Conservation (phyloP, 2,329 filamentous ascomycete species). For the Metarhizium humberi region DNA sequence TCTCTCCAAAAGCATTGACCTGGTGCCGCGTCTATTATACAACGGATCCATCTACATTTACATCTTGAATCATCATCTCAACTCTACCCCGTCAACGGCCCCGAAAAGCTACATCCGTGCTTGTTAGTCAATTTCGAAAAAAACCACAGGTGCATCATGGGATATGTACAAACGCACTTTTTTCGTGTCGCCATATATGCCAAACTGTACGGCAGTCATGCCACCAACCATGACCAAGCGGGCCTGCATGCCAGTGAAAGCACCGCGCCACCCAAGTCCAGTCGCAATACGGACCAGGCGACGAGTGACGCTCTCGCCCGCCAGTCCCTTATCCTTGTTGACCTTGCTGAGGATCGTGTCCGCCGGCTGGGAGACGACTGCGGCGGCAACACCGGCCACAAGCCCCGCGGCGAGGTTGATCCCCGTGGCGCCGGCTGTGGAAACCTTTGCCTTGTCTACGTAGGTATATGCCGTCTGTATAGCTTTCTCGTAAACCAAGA, state of each 20-base stretch:
- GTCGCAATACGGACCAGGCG: slow-evolving; percentile 81
- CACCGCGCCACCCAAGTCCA: slow-evolving; percentile 73
- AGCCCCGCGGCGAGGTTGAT: slow-evolving; percentile 61
- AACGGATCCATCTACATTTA: no score
- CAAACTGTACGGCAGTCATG: slow-evolving; percentile 73
- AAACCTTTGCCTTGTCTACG: slow-evolving; percentile 59
- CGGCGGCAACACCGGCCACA: slow-evolving; percentile 66
- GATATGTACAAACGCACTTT: slow-evolving; percentile 24
- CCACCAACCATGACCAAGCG: slow-evolving; percentile 56
- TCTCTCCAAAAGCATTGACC: no score
- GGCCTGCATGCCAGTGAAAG: slow-evolving; percentile 73
- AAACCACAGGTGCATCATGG: no score
- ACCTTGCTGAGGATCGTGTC: slow-evolving; percentile 94
- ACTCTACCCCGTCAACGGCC: background rate
- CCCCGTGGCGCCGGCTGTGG: slow-evolving; percentile 61
- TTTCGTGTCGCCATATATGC: slow-evolving; percentile 75
- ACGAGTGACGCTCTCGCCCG: slow-evolving; percentile 72
- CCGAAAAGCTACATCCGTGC: no score
- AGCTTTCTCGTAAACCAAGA: slow-evolving; percentile 89
- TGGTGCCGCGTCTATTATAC: no score
- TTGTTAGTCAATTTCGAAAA: no score
- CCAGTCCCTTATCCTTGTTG: slow-evolving; percentile 86
- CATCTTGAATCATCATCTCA: background rate
- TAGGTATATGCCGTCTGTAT: slow-evolving; percentile 59
- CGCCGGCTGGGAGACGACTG: slow-evolving; percentile 79